Percentiles rank a stretch among this genome's conserved stretches.
Evolutionary conservation across 1,284 basidiomycete species (phyloP).

Genomic region (Microbotryomycetes sp.): DNA sequence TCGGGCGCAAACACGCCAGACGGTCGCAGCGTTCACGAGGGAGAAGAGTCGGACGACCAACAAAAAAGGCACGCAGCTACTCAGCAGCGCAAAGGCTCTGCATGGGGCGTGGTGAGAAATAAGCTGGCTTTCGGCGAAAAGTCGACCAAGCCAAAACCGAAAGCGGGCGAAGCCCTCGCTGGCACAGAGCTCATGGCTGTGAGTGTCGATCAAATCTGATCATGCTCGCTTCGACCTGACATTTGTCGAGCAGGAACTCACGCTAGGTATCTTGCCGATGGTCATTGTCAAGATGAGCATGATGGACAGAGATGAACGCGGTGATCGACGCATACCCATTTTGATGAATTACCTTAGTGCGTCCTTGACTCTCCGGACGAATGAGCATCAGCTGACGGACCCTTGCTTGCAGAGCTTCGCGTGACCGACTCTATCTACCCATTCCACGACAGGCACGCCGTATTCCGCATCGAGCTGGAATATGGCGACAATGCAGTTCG

Average conservation of each 20-base stretch:
- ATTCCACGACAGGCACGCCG: slow-evolving; percentile 64
- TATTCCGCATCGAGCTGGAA: slow-evolving; percentile 83
- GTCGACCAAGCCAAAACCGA: slow-evolving; percentile 20
- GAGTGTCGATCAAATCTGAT: neutral
- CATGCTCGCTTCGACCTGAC: neutral
- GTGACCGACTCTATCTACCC: slow-evolving; percentile 81
- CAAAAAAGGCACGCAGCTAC: slow-evolving; percentile 1
- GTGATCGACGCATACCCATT: slow-evolving; percentile 32
- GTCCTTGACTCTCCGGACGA: neutral
- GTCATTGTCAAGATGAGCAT: slow-evolving; percentile 31
- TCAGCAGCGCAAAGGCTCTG: slow-evolving; percentile 5
- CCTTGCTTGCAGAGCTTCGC: slow-evolving; percentile 49
- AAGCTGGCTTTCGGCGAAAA: slow-evolving; percentile 1
- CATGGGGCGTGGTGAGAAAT: slow-evolving; percentile 22
- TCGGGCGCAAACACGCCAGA: slow-evolving; percentile 21
- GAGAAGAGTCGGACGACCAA: neutral
- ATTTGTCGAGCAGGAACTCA: slow-evolving; percentile 17
- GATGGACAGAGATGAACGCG: slow-evolving; percentile 31
- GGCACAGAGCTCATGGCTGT: slow-evolving; percentile 28
- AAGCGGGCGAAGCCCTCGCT: slow-evolving; percentile 18
- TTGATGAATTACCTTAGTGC: slow-evolving; percentile 69
- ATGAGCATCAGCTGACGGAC: too few species aligned
- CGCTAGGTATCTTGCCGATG: slow-evolving; percentile 26
- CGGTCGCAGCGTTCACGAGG: slow-evolving; percentile 1
- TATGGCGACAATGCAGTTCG: slow-evolving; percentile 90